These are phyloP conservation scores for Ricinus communis DNA, from an alignment of 345 rosid species.

Conservation along the genomic window DNA sequence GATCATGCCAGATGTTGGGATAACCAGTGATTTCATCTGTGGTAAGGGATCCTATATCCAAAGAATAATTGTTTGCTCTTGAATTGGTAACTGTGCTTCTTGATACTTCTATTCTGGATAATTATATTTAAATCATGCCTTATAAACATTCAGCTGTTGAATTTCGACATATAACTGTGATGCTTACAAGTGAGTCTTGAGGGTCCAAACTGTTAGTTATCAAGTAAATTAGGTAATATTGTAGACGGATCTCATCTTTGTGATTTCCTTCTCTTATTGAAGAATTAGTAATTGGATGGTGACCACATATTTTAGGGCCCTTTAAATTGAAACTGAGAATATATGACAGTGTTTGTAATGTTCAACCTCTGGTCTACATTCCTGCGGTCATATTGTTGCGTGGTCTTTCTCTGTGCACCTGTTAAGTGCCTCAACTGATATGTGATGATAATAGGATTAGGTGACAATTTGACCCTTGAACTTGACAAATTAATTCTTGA, in stretches of 20 bases:
- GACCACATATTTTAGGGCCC: too few relatives aligned
- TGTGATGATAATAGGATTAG: too few relatives aligned
- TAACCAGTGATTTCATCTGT: conserved; percentile 86
- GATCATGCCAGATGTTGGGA: conserved; percentile 76
- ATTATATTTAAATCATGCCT: background rate
- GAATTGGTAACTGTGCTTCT: conserved; percentile 6
- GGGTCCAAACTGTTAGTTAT: background rate
- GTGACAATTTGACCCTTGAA: too few relatives aligned
- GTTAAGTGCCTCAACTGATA: background rate
- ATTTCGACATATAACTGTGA: background rate
- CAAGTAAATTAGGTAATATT: background rate
- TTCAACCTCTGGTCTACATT: too few relatives aligned
- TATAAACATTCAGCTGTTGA: background rate
- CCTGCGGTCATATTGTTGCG: background rate
- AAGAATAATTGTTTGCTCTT: conserved; percentile 1
- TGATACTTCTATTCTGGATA: background rate
- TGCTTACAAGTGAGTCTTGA: background rate
- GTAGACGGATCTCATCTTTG: background rate
- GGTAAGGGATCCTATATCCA: conserved; percentile 45
- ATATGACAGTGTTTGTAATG: too few relatives aligned
- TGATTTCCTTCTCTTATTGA: background rate
- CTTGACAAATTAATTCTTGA: too few relatives aligned
- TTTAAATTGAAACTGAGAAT: too few relatives aligned
- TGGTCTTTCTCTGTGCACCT: background rate
- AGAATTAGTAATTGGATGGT: background rate